Evolutionary conservation across 306 rosid species (phyloP), one percentile per base, ranked within the genome.

Genomic region (Geum urbanum): DNA sequence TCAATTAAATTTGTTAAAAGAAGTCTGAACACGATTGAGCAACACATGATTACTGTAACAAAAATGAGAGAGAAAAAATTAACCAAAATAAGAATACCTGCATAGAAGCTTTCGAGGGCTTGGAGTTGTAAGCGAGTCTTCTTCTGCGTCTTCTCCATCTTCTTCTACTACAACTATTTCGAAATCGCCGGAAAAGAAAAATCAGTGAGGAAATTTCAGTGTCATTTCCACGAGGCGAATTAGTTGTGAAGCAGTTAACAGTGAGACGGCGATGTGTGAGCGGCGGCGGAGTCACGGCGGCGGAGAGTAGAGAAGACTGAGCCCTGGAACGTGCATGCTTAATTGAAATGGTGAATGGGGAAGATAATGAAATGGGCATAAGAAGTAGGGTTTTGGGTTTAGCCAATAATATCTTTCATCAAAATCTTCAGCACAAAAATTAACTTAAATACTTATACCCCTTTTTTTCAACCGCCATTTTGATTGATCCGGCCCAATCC

Each of bases 51-150:
- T 32, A 32, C 2, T 32, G 37, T 32, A 32, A 32, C 37, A 32
- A 32, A 32, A 32, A 32, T 32, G 37, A 32, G 2, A 32, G 37
- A 2, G 2, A 32, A 32, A 32, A 32, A 27, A 27, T 27, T 1
- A 27, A 2, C 32, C 19, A 32, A 19, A 48, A 19, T 16, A 44
- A 27, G 45, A 67, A 41, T 80, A 77, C 88, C 88, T 52, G 61
- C 73, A 77, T 78, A 84, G 40, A 84, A 70, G 48, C 52, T 70
- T 53, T 84, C 79, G 53, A 80, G 88, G 51, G 77, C 79, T 79
- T 76, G 72, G 50, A 81, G 69, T 24, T 76, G 86, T 3, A 66
- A 52, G 32, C 71, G 74, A 1, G 80, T 79, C 43, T 76, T 84
- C 68, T 79, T 76, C 67, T 71, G 77, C 12, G 71, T 11, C 75